These are phyloP conservation scores for Penicillium turbatum DNA, from an alignment of 495 filamentous ascomycete genomes.

Conservation along the genomic window DNA sequence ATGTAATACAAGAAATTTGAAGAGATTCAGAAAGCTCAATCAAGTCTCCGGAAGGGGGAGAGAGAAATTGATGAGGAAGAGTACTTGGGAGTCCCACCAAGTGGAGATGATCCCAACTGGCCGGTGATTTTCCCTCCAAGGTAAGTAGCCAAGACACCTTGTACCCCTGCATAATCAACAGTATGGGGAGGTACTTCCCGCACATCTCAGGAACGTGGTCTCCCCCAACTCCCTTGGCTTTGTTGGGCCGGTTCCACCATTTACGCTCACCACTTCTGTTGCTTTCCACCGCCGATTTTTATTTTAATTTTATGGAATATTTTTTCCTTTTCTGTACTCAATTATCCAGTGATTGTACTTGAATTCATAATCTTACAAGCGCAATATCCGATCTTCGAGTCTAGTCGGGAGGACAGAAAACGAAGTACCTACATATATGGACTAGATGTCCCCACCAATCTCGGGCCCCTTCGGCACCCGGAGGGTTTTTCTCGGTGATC, in stretches of 20 bases:
- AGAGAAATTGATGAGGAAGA: slow-evolving; percentile 24
- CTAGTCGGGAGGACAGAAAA: too few species aligned
- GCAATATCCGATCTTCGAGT: too few species aligned
- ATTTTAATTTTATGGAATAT: neutral
- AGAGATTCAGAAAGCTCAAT: neutral
- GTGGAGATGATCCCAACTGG: slow-evolving; percentile 19
- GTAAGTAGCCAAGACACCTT: slow-evolving; percentile 1
- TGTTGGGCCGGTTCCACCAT: slow-evolving; percentile 28
- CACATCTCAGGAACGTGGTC: slow-evolving; percentile 9
- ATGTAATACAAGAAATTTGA: neutral
- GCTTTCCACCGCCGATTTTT: neutral
- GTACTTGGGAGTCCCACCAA: slow-evolving; percentile 19
- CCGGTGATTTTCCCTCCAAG: neutral
- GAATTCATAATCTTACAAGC: too few species aligned
- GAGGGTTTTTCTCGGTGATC: neutral
- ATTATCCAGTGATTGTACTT: too few species aligned
- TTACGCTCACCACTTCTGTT: slow-evolving; percentile 8
- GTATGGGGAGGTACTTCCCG: slow-evolving; percentile 15
- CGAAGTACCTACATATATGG: neutral
- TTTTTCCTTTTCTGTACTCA: neutral
- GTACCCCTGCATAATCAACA: slow-evolving; percentile 12
- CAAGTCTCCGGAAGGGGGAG: neutral
- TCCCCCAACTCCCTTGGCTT: slow-evolving; percentile 21
- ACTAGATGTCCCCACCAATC: slow-evolving; percentile 1
- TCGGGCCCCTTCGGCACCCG: neutral